Conservation (phyloP, 2,329 filamentous ascomycete genomes). For the Cordyceps tenuipes region DNA sequence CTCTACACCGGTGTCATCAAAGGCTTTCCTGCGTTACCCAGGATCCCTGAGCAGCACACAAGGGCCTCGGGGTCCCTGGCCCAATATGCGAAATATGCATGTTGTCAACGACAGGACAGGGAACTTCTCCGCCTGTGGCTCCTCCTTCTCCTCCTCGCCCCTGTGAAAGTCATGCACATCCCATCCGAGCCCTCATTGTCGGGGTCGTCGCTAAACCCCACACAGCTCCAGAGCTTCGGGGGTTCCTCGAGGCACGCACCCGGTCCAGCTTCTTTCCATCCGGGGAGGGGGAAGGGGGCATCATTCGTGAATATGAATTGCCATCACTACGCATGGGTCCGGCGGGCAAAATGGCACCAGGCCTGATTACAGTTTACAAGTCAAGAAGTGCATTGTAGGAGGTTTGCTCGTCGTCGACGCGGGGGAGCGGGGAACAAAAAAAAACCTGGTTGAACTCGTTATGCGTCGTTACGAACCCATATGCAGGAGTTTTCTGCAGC, state of each 20-base stretch:
- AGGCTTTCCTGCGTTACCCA: neutral
- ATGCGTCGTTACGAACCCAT: neutral
- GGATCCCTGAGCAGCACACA: neutral
- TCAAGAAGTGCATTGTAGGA: constrained; percentile 12
- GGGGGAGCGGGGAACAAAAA: constrained; percentile 24
- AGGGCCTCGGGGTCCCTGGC: neutral
- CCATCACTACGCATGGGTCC: neutral
- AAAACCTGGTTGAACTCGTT: constrained; percentile 30
- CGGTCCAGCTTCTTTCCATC: no score
- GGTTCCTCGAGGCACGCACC: no score
- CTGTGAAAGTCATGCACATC: constrained; percentile 17
- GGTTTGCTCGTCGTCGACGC: constrained; percentile 24
- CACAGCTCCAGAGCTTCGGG: constrained; percentile 12
- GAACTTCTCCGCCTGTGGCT: neutral
- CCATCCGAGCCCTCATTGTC: constrained; percentile 22
- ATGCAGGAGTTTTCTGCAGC: constrained; percentile 25
- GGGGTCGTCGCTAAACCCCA: constrained; percentile 25
- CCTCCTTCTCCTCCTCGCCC: constrained; percentile 16
- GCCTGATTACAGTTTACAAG: no score
- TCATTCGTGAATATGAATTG: neutral
- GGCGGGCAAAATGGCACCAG: no score
- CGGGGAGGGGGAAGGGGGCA: neutral
- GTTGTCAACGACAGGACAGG: neutral
- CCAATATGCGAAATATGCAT: constrained; percentile 12
- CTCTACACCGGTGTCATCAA: neutral